Conservation (phyloP, 2,329 filamentous ascomycete genomes). For the Tothia fuscella region DNA sequence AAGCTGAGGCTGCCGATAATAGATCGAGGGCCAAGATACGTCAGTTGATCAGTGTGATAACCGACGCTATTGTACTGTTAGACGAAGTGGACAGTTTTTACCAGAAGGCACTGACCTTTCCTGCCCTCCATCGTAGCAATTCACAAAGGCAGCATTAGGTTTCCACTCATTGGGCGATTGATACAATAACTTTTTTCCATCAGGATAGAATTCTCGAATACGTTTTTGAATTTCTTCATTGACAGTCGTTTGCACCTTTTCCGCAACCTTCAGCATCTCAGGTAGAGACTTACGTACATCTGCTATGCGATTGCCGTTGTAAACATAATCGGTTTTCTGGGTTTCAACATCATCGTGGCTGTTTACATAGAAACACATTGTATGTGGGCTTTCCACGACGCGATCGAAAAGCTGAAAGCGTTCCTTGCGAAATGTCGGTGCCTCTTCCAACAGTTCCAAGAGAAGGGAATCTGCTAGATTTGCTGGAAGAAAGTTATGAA, state of each 20-base stretch:
- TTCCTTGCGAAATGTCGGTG: constrained; percentile 54
- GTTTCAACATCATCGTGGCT: constrained; percentile 53
- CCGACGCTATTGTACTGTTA: constrained; percentile 46
- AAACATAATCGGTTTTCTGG: constrained; percentile 71
- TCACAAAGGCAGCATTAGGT: constrained; percentile 87
- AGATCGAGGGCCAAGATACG: constrained; percentile 79
- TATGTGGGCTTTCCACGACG: constrained; percentile 75
- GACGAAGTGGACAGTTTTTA: not conserved
- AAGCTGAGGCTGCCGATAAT: constrained; percentile 84
- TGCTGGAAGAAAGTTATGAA: constrained; percentile 75
- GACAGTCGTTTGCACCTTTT: constrained; percentile 60
- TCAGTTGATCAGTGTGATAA: constrained; percentile 86
- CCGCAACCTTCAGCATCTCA: constrained; percentile 57
- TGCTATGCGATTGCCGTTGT: constrained; percentile 66
- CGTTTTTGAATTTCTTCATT: constrained; percentile 64
- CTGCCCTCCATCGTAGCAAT: constrained; percentile 74
- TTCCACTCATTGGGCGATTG: constrained; percentile 64
- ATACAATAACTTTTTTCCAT: constrained; percentile 60
- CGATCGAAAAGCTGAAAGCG: constrained; percentile 83
- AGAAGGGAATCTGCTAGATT: constrained; percentile 64
- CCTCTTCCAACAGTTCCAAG: constrained; percentile 61
- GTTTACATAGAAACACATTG: constrained; percentile 71
- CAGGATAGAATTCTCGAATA: constrained; percentile 56
- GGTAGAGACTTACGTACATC: constrained; percentile 69
- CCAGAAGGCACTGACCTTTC: constrained; percentile 36